These are phyloP conservation scores for Leucosporidium creatinivorum DNA, from an alignment of 768 basidiomycete species.

Conservation along the genomic window DNA sequence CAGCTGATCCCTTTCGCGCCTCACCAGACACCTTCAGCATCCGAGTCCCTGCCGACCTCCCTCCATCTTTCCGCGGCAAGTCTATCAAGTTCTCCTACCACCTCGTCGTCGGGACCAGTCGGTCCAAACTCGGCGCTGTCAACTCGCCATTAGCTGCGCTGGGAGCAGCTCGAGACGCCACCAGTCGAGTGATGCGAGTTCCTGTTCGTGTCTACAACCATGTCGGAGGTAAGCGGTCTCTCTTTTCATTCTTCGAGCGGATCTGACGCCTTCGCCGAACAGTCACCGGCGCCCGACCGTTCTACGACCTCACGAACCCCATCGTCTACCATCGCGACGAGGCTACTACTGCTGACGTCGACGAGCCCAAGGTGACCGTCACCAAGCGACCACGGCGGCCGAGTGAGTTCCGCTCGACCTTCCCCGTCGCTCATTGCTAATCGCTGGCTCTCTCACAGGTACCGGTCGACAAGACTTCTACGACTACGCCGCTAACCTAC, in stretches of 20 bases:
- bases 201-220: slow-evolving; percentile 86
- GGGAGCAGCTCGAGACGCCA: slow-evolving; percentile 48
- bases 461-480: slow-evolving; percentile 35
- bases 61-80: slow-evolving; percentile 83
- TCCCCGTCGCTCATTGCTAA: not conserved
- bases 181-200: slow-evolving; percentile 75
- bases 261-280: not conserved
- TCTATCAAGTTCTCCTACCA: slow-evolving; percentile 80
- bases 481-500: slow-evolving; percentile 38
- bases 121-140: slow-evolving; percentile 29
- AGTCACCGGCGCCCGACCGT: slow-evolving; percentile 52
- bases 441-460: not conserved
- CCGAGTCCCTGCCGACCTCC: slow-evolving; percentile 65
- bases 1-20: not conserved
- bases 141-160: slow-evolving; percentile 29
- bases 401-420: slow-evolving; percentile 3
- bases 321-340: slow-evolving; percentile 47
- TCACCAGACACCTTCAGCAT: slow-evolving; percentile 69
- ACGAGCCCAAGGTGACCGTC: slow-evolving; percentile 1
- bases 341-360: slow-evolving; percentile 37
- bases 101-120: slow-evolving; percentile 72
- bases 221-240: slow-evolving; percentile 57
- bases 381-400: not conserved
- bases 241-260: not conserved
- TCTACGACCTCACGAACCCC: slow-evolving; percentile 82